Conservation (phyloP, 1,284 basidiomycete genomes). For the Boletus sp. region DNA sequence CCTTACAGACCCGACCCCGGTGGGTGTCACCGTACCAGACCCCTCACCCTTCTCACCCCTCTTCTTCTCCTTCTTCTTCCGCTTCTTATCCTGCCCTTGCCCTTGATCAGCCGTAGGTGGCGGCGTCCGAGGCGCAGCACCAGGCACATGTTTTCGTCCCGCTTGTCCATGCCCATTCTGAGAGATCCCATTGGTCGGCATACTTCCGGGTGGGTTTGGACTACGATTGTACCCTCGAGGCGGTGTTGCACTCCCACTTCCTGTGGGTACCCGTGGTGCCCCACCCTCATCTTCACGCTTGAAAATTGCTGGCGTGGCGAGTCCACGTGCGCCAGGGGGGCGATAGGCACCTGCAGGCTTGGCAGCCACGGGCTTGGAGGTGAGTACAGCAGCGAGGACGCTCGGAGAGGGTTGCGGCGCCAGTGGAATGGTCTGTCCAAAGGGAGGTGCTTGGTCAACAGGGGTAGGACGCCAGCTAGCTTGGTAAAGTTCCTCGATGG, state of each 20-base stretch:
- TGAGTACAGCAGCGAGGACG: conserved; percentile 44
- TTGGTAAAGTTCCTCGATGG: conserved; percentile 86
- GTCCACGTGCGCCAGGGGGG: conserved; percentile 89
- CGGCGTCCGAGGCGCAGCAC: conserved; percentile 52
- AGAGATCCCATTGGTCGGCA: conserved; percentile 22
- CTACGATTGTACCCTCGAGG: conserved; percentile 40
- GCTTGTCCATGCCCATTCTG: conserved; percentile 33
- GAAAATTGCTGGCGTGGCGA: conserved; percentile 81
- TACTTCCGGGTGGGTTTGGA: conserved; percentile 34
- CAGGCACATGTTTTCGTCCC: conserved; percentile 60
- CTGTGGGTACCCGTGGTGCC: conserved; percentile 44
- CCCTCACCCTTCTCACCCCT: conserved; percentile 40
- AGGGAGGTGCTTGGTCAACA: conserved; percentile 64
- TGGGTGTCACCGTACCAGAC: conserved; percentile 32
- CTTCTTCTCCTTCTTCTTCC: conserved; percentile 60
- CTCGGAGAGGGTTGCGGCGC: conserved; percentile 72
- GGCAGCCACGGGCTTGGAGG: conserved; percentile 35
- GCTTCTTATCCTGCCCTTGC: conserved; percentile 43
- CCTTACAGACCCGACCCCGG: conserved; percentile 27
- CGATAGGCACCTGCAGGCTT: conserved; percentile 84
- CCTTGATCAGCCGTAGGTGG: conserved; percentile 41
- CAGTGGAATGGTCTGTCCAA: conserved; percentile 71
- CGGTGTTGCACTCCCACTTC: conserved; percentile 56
- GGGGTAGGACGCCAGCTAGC: conserved; percentile 79
- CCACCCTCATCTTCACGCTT: conserved; percentile 87